These are phyloP conservation scores for Trichoderma harzianum DNA, from an alignment of 2,329 filamentous ascomycete species.

Conservation along the genomic window DNA sequence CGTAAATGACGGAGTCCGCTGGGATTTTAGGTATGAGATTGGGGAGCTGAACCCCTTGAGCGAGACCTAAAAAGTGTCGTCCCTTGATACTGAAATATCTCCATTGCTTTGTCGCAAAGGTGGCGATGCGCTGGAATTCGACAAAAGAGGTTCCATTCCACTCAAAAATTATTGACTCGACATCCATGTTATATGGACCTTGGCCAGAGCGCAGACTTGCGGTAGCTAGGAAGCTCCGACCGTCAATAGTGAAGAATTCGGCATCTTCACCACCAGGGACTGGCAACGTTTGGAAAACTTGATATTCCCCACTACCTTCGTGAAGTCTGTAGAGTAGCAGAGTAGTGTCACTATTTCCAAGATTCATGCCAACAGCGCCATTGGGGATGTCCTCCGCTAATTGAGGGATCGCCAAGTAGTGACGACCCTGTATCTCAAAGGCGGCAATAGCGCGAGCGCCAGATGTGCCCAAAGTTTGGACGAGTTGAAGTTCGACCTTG, in stretches of 20 bases:
- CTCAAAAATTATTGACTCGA: background rate
- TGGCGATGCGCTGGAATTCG: background rate
- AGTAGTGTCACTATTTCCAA: background rate
- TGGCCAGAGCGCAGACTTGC: background rate
- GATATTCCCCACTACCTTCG: background rate
- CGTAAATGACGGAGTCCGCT: background rate
- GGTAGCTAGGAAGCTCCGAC: background rate
- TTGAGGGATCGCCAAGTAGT: background rate
- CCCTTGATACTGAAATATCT: background rate
- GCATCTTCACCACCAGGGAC: background rate
- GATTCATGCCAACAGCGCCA: background rate
- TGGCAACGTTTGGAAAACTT: background rate
- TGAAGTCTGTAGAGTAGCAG: background rate
- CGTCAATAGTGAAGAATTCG: background rate
- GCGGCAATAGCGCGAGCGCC: background rate
- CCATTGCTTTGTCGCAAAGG: background rate
- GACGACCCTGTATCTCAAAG: background rate
- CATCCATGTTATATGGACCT: background rate
- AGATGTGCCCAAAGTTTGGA: background rate
- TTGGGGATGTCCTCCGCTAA: background rate
- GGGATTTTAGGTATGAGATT: background rate
- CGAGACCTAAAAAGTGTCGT: background rate
- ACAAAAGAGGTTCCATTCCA: background rate
- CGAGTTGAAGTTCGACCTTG: background rate
- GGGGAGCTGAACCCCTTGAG: background rate